Percentiles rank a stretch among this genome's conserved stretches.
Conservation (phyloP, 768 basidiomycete species). For the Crepidotus variabilis region DNA sequence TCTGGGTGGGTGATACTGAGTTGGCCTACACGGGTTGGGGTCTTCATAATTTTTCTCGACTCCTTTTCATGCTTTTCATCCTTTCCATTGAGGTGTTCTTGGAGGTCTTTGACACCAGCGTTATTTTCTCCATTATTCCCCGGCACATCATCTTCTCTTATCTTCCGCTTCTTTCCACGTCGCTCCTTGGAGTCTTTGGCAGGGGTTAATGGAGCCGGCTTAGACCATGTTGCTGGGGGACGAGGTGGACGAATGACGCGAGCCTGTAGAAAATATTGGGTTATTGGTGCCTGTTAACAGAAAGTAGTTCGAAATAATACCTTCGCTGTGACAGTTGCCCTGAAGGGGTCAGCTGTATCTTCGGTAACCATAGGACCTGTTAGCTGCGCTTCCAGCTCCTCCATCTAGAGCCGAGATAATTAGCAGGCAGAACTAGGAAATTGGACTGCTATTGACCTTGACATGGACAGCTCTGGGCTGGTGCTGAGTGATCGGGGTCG, state of each 20-base stretch:
- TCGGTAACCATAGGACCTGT: not conserved
- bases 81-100: constrained; percentile 14
- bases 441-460: not conserved
- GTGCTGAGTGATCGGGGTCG: not conserved
- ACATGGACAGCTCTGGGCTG: not conserved
- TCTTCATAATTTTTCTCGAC: constrained; percentile 24
- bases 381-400: not conserved
- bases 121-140: constrained; percentile 17
- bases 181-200: constrained; percentile 30
- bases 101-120: constrained; percentile 2
- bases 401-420: not conserved
- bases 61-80: constrained; percentile 20
- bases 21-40: constrained; percentile 24
- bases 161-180: constrained; percentile 39
- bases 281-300: not conserved
- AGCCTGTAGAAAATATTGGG: constrained; percentile 6
- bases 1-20: constrained; percentile 8
- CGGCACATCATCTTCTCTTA: constrained; percentile 36
- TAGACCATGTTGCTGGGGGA: constrained; percentile 20
- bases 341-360: not conserved
- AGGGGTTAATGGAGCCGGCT: constrained; percentile 19
- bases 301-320: not conserved
- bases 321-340: not conserved
- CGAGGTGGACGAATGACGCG: constrained; percentile 24
- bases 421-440: not conserved